Percentiles rank a stretch among this genome's conserved stretches.
Conservation (phyloP, 169 alveolate genomes). For the Plasmodium sp. region DNA sequence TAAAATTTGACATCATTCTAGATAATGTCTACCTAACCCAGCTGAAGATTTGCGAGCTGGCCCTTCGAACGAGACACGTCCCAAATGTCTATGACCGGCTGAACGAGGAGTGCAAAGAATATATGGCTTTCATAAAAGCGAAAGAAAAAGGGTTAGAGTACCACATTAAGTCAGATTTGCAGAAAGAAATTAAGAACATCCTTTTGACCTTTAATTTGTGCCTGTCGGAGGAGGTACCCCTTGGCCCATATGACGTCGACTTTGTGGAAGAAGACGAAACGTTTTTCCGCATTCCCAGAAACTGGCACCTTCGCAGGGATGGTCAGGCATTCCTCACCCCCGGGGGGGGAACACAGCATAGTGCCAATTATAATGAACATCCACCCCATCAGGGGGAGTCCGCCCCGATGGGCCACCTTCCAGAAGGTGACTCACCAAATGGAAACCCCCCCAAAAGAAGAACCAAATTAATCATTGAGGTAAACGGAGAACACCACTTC, state of each 20-base stretch:
- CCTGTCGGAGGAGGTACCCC: conserved; percentile 32
- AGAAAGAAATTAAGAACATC: conserved; percentile 23
- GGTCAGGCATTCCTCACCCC: background rate
- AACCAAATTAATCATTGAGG: conserved; percentile 83
- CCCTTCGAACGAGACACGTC: conserved; percentile 56
- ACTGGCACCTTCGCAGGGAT: background rate
- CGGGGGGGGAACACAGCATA: background rate
- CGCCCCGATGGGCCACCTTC: background rate
- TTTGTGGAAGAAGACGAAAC: conserved; percentile 45
- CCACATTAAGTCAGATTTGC: conserved; percentile 52
- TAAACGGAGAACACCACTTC: conserved; percentile 93
- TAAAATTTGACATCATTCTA: conserved; percentile 50
- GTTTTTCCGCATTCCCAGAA: background rate
- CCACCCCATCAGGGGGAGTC: background rate
- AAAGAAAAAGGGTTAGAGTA: conserved; percentile 26
- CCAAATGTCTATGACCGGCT: conserved; percentile 52
- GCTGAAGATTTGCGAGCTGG: conserved; percentile 49
- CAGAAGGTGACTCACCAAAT: background rate
- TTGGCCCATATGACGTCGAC: conserved; percentile 54
- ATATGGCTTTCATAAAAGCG: conserved; percentile 23
- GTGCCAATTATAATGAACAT: background rate
- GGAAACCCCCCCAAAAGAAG: background rate
- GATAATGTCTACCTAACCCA: conserved; percentile 57
- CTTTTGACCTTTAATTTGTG: conserved; percentile 28
- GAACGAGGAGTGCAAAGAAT: conserved; percentile 30